Conservation (phyloP, 768 basidiomycete genomes). For the Mycena pura region DNA sequence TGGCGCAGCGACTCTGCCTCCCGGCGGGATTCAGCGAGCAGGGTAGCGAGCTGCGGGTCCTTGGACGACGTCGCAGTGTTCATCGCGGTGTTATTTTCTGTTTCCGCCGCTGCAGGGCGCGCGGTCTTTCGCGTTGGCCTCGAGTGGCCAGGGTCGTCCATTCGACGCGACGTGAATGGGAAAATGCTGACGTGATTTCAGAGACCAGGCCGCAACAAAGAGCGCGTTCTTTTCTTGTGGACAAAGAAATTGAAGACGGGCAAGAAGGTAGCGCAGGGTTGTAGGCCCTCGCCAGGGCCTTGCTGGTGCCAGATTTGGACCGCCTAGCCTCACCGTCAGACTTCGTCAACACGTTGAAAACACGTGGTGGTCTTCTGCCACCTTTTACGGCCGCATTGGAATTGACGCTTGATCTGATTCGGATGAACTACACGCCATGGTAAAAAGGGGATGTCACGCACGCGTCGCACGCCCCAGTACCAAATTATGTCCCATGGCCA, state of each 20-base stretch:
- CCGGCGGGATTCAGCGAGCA: slow-evolving; percentile 19
- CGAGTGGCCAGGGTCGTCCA: slow-evolving; percentile 5
- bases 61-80: not conserved
- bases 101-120: slow-evolving; percentile 7
- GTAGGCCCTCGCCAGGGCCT: slow-evolving; percentile 4
- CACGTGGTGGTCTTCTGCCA: slow-evolving; percentile 10
- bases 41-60: slow-evolving; percentile 13
- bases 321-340: slow-evolving; percentile 11
- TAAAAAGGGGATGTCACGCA: too few relatives aligned
- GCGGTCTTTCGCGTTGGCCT: not conserved
- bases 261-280: slow-evolving; percentile 18
- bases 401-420: slow-evolving; percentile 12
- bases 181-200: not conserved
- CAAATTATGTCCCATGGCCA: too few relatives aligned
- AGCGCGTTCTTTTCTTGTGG: too few relatives aligned
- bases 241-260: slow-evolving; percentile 18
- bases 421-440: too few relatives aligned
- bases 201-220: not conserved
- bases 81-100: slow-evolving; percentile 8
- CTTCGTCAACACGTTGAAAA: slow-evolving; percentile 10
- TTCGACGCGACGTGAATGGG: not conserved
- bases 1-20: slow-evolving; percentile 18
- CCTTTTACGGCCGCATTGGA: slow-evolving; percentile 15
- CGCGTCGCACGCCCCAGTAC: too few relatives aligned
- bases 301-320: slow-evolving; percentile 20